Conservation (phyloP, 2,329 filamentous ascomycete genomes). For the Lojkania enalia region DNA sequence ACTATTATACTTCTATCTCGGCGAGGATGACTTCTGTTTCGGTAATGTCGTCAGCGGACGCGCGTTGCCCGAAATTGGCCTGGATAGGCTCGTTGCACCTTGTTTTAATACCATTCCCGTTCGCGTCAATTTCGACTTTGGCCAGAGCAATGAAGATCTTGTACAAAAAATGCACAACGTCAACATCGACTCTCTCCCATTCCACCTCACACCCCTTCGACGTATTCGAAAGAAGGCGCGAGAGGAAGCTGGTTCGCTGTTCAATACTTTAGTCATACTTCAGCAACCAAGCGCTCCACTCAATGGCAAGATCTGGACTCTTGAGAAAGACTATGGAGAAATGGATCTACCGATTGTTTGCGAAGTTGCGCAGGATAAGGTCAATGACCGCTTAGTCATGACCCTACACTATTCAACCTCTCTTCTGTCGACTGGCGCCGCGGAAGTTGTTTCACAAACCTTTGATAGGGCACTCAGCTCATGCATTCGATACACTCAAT, state of each 20-base stretch:
- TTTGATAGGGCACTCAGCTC: conserved; percentile 33
- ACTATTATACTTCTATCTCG: conserved; percentile 61
- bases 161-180: conserved; percentile 62
- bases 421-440: conserved; percentile 32
- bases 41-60: conserved; percentile 84
- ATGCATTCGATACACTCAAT: conserved; percentile 25
- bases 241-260: conserved; percentile 60
- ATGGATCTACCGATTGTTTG: conserved; percentile 81
- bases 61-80: conserved; percentile 64
- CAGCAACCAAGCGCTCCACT: conserved; percentile 62
- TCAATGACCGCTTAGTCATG: conserved; percentile 58
- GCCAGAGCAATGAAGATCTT: conserved; percentile 59
- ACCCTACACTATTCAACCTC: conserved; percentile 60
- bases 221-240: conserved; percentile 63
- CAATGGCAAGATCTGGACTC: conserved; percentile 55
- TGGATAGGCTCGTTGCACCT: conserved; percentile 78
- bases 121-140: conserved; percentile 58
- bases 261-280: conserved; percentile 79
- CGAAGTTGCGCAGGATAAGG: conserved; percentile 66
- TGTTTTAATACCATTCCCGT: conserved; percentile 90
- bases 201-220: conserved; percentile 76
- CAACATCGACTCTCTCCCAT: conserved; percentile 65
- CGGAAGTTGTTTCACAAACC: conserved; percentile 29
- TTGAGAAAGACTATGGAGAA: conserved; percentile 56
- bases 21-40: conserved; percentile 73